These are phyloP conservation scores for Alternaria triticina DNA, from an alignment of 2,329 filamentous ascomycete genomes.

Conservation along the genomic window DNA sequence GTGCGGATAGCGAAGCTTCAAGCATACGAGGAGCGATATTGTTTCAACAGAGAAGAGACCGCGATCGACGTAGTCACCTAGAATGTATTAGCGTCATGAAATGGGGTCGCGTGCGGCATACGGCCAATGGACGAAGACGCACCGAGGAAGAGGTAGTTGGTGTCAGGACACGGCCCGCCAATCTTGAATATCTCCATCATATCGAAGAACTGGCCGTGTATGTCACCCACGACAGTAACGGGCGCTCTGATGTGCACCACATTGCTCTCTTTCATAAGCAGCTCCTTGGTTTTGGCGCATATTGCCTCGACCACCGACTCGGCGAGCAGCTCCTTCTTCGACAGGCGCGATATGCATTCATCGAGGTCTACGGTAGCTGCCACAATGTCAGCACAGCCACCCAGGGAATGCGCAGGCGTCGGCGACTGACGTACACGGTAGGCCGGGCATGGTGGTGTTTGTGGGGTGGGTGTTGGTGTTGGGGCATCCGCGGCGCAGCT, in stretches of 20 bases:
- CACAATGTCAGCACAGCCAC: slow-evolving; percentile 24
- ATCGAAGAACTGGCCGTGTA: slow-evolving; percentile 98
- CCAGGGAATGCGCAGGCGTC: not conserved
- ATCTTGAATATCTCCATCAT: slow-evolving; percentile 99
- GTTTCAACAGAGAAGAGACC: slow-evolving; percentile 99
- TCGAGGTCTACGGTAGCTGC: slow-evolving; percentile 95
- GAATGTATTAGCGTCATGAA: slow-evolving; percentile 15
- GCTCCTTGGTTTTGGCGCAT: slow-evolving; percentile 98
- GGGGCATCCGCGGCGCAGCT: slow-evolving; percentile 39
- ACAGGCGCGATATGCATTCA: slow-evolving; percentile 95
- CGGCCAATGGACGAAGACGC: slow-evolving; percentile 27
- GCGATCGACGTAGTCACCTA: slow-evolving; percentile 96
- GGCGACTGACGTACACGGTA: slow-evolving; percentile 53
- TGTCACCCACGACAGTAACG: slow-evolving; percentile 96
- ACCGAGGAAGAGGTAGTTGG: slow-evolving; percentile 98
- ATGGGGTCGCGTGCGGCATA: slow-evolving; percentile 26
- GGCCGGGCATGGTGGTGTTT: slow-evolving; percentile 55
- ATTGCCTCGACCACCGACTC: slow-evolving; percentile 99
- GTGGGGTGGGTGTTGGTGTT: slow-evolving; percentile 20
- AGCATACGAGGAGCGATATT: slow-evolving; percentile 94
- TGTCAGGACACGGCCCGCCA: slow-evolving; percentile 95
- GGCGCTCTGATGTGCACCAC: slow-evolving; percentile 96
- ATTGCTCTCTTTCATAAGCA: slow-evolving; percentile 99
- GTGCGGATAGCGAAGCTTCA: slow-evolving; percentile 95
- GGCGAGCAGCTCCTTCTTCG: slow-evolving; percentile 94